phyloP scores from a whole-genome alignment of 768 basidiomycete genomes.

The Cyathus striatus region DNA sequence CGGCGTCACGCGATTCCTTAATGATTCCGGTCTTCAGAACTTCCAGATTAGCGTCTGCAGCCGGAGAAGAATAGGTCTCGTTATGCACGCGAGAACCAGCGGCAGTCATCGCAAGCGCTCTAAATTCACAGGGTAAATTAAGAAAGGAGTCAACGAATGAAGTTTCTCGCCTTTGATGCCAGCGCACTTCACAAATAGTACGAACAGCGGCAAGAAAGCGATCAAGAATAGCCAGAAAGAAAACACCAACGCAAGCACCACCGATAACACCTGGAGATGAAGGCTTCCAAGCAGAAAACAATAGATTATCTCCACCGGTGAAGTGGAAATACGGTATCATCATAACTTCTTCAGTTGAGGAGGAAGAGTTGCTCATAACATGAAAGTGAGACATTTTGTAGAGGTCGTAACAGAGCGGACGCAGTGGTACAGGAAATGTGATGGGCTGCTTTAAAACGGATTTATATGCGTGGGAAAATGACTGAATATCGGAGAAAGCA shows the following conservation, averaged over 20 bases:
- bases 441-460: background rate
- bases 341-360: slow-evolving; percentile 19
- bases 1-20: too few relatives aligned
- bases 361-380: slow-evolving; percentile 6
- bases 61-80: too few relatives aligned
- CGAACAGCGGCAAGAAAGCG: slow-evolving; percentile 61
- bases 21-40: too few relatives aligned
- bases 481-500: too few relatives aligned
- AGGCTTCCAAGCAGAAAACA: slow-evolving; percentile 68
- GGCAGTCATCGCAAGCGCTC: background rate
- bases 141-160: background rate
- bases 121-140: background rate
- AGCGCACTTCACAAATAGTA: slow-evolving; percentile 45
- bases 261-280: slow-evolving; percentile 63
- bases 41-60: too few relatives aligned
- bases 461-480: too few relatives aligned
- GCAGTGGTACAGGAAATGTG: background rate
- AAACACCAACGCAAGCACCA: slow-evolving; percentile 70
- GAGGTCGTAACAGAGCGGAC: background rate
- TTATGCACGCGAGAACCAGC: background rate
- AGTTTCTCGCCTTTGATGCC: slow-evolving; percentile 49
- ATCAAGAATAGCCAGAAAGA: slow-evolving; percentile 65
- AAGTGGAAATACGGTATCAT: slow-evolving; percentile 76
- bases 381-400: slow-evolving; percentile 8
- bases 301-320: slow-evolving; percentile 53